phyloP scores from a whole-genome alignment of 176 grass and related monocot species.

The Sorghum bicolor region Sorghum_bicolor_NCBIv3 NC_012873.2:2749501-2750000 shows the following conservation, averaged over 20 bases:
- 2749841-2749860: not conserved
- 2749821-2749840: not conserved
- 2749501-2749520: not conserved
- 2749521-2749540: not conserved
- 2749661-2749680: not conserved
- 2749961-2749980: not conserved
- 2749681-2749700: not conserved
- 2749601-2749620: not conserved
- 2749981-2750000: not conserved
- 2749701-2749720: not conserved
- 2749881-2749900: not conserved
- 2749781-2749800: too few species aligned
- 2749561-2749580: not conserved
- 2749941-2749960: not conserved
- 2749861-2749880: not conserved
- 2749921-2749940: not conserved
- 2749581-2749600: not conserved
- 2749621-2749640: constrained; percentile 21
- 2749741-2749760: not conserved
- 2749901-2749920: not conserved
- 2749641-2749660: not conserved
- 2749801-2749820: too few species aligned
- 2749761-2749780: not conserved
- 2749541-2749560: not conserved
- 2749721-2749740: not conserved